These are phyloP conservation scores for Escallonia rubra DNA, from an alignment of 129 eudicot species.

Conservation along the genomic window DNA sequence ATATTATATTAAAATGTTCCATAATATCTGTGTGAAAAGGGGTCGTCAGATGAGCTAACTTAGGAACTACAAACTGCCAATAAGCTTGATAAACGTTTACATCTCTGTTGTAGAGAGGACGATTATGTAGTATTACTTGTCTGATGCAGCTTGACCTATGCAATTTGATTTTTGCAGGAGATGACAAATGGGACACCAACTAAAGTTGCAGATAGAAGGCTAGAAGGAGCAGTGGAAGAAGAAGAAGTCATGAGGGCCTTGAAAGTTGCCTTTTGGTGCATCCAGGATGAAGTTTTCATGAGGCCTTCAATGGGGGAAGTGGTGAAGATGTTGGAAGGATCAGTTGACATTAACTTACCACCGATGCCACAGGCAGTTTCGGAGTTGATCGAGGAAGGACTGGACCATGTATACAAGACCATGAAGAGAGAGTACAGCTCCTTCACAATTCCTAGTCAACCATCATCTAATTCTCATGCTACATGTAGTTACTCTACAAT, in stretches of 20 bases:
- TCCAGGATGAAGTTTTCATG: conserved; percentile 78
- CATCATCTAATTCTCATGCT: conserved; percentile 76
- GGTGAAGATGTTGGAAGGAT: conserved; percentile 90
- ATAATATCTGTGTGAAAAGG: too few relatives aligned
- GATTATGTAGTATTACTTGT: too few relatives aligned
- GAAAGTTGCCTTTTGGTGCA: conserved; percentile 89
- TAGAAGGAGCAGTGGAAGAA: conserved; percentile 66
- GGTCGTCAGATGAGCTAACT: too few relatives aligned
- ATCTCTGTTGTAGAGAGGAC: too few relatives aligned
- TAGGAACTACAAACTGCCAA: too few relatives aligned
- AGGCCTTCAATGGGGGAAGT: conserved; percentile 98
- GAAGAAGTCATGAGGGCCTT: conserved; percentile 63
- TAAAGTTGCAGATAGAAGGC: conserved; percentile 73
- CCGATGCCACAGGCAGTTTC: conserved; percentile 90
- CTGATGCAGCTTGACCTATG: neutral
- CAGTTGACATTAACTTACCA: conserved; percentile 61
- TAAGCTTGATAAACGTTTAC: too few relatives aligned
- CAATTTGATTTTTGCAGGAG: conserved; percentile 37
- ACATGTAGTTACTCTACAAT: conserved; percentile 96
- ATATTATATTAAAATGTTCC: too few relatives aligned
- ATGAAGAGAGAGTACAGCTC: conserved; percentile 92
- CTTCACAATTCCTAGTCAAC: conserved; percentile 48
- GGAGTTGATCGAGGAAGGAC: conserved; percentile 86
- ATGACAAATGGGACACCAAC: conserved; percentile 53
- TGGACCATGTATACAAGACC: conserved; percentile 88